Evolutionary conservation across 805 yeast species (phyloP).

Genomic region (Cyberlindnera saturnus): DNA sequence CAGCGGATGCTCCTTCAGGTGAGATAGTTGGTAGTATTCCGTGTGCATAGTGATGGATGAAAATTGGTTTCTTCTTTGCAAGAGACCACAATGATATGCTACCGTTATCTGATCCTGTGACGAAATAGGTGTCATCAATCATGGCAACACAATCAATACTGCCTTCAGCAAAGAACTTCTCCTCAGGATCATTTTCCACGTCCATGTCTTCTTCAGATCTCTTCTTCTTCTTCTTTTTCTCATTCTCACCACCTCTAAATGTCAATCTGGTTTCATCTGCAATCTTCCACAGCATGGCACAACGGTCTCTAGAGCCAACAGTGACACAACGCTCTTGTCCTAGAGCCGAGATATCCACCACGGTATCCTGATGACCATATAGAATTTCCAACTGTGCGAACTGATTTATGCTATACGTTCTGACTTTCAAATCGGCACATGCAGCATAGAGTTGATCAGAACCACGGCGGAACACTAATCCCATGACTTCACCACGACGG

Average conservation of each 20-base stretch:
- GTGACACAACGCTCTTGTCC: constrained; percentile 89
- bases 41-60: constrained; percentile 65
- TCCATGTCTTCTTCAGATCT: constrained; percentile 25
- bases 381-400: constrained; percentile 83
- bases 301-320: constrained; percentile 91
- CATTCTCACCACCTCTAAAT: constrained; percentile 79
- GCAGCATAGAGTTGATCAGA: constrained; percentile 87
- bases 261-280: constrained; percentile 92
- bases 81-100: constrained; percentile 84
- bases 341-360: constrained; percentile 75
- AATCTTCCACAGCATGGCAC: constrained; percentile 95
- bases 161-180: constrained; percentile 63
- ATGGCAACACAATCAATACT: constrained; percentile 84
- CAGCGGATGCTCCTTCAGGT: constrained; percentile 52
- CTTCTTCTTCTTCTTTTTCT: constrained; percentile 30
- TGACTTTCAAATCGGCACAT: constrained; percentile 85
- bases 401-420: constrained; percentile 82
- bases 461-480: constrained; percentile 71
- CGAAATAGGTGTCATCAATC: constrained; percentile 88
- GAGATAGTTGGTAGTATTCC: constrained; percentile 52
- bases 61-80: constrained; percentile 83
- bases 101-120: constrained; percentile 96
- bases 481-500: constrained; percentile 63
- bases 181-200: constrained; percentile 27
- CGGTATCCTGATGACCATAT: constrained; percentile 93